Evolutionary conservation across 257 asterid species (phyloP).

Genomic region (Salvia miltiorrhiza): DNA sequence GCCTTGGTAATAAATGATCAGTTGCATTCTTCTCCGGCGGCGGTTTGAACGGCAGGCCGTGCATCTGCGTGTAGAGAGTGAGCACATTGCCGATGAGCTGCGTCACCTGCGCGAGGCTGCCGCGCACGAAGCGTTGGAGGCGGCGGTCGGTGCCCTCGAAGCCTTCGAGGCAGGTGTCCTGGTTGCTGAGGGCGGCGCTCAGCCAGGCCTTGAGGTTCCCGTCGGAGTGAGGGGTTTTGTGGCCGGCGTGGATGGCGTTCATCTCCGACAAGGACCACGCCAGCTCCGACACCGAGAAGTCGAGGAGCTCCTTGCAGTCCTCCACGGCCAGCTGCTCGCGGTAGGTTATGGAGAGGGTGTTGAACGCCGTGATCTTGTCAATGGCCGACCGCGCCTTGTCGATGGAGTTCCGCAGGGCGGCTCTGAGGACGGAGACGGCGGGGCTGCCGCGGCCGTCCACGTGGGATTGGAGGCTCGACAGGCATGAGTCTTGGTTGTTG

Average conservation of each 20-base stretch:
- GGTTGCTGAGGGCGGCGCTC: conserved; percentile 95
- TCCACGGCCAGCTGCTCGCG: conserved; percentile 82
- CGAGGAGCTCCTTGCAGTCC: conserved; percentile 91
- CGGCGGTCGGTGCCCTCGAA: conserved; percentile 85
- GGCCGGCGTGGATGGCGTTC: conserved; percentile 57
- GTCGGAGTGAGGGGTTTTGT: conserved; percentile 31
- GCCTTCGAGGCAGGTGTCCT: conserved; percentile 94
- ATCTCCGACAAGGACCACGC: conserved; percentile 83
- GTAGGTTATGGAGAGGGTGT: conserved; percentile 54
- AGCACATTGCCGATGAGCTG: conserved; percentile 86
- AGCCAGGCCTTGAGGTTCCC: conserved; percentile 93
- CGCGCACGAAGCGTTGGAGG: conserved; percentile 57
- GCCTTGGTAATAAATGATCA: background rate
- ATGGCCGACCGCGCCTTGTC: conserved; percentile 54
- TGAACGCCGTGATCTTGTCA: conserved; percentile 53
- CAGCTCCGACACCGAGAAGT: conserved; percentile 78
- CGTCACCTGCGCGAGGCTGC: conserved; percentile 73
- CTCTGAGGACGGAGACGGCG: conserved; percentile 42
- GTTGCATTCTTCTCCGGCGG: conserved; percentile 33
- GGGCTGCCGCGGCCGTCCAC: conserved; percentile 27
- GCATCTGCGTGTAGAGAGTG: conserved; percentile 62
- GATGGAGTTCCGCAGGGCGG: conserved; percentile 65
- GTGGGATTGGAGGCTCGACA: conserved; percentile 44
- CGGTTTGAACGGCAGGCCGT: conserved; percentile 50
- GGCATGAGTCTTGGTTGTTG: conserved; percentile 47